phyloP scores from a whole-genome alignment of 352 stramenopile genomes.

The Phytophthora vignae region DNA sequence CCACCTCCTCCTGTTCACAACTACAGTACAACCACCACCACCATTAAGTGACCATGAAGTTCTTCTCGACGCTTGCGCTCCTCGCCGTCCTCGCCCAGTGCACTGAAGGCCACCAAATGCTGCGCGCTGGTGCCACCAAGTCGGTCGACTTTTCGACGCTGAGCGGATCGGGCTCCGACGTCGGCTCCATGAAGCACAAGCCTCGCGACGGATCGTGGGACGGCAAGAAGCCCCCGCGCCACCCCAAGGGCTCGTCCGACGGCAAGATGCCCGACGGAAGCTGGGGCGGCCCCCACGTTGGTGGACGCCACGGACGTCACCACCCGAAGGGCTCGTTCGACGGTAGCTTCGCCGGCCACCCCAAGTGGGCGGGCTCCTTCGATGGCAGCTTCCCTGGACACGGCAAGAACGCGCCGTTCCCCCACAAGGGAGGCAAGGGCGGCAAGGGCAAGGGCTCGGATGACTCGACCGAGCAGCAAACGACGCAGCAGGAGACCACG shows the following conservation, averaged over 20 bases:
- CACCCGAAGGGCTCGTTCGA: slow-evolving; percentile 7
- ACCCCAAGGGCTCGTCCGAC: slow-evolving; percentile 27
- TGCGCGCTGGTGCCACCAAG: slow-evolving; percentile 23
- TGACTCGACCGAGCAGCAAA: slow-evolving; percentile 12
- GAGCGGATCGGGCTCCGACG: slow-evolving; percentile 10
- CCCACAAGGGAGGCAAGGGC: slow-evolving; percentile 18
- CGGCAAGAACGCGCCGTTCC: slow-evolving; percentile 17
- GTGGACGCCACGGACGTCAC: neutral
- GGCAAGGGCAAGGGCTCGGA: slow-evolving; percentile 22
- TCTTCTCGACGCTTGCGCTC: slow-evolving; percentile 28
- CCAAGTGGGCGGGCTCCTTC: slow-evolving; percentile 15
- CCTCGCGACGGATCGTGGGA: slow-evolving; percentile 17
- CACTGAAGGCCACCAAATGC: slow-evolving; percentile 31
- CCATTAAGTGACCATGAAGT: slow-evolving; percentile 18
- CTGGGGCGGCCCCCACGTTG: slow-evolving; percentile 5
- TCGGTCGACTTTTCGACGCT: slow-evolving; percentile 22
- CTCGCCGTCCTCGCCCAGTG: slow-evolving; percentile 25
- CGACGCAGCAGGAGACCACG: slow-evolving; percentile 5
- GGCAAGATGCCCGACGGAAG: slow-evolving; percentile 19
- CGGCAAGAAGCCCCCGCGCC: slow-evolving; percentile 11
- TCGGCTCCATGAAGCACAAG: slow-evolving; percentile 21
- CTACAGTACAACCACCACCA: neutral
- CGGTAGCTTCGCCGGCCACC: slow-evolving; percentile 13
- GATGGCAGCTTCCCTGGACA: slow-evolving; percentile 17
- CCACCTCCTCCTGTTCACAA: slow-evolving; percentile 21